phyloP scores from a whole-genome alignment of 2,329 filamentous ascomycete species.

The Emergomyces orientalis region DNA sequence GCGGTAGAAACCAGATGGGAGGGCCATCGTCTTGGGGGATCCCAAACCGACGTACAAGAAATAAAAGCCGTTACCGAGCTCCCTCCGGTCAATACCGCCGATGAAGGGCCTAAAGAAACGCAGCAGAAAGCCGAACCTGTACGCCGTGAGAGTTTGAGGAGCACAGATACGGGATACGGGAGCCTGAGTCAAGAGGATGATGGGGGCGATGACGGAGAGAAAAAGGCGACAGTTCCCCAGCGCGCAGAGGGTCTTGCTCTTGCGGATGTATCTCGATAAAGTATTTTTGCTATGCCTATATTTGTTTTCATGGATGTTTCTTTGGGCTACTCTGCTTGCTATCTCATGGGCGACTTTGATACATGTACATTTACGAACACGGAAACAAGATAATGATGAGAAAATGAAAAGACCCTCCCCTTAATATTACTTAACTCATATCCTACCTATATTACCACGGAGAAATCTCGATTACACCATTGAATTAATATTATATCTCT shows the following conservation, averaged over 20 bases:
- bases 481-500: neutral
- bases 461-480: neutral
- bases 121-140: neutral
- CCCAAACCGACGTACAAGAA: no score
- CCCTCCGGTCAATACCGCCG: neutral
- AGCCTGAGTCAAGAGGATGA: constrained; percentile 20
- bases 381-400: neutral
- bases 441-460: neutral
- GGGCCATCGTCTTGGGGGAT: neutral
- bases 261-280: neutral
- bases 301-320: neutral
- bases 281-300: neutral
- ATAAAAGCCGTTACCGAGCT: neutral
- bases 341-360: constrained; percentile 9
- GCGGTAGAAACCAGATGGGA: constrained; percentile 15
- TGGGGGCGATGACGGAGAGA: neutral
- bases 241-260: neutral
- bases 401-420: neutral
- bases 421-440: neutral
- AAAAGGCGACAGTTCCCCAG: neutral
- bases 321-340: no score
- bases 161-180: constrained; percentile 34
- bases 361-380: neutral
- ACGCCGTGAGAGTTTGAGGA: constrained; percentile 24
- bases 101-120: constrained; percentile 12